Conservation (phyloP, 345 rosid species). For the Melaleuca alternifolia region DNA sequence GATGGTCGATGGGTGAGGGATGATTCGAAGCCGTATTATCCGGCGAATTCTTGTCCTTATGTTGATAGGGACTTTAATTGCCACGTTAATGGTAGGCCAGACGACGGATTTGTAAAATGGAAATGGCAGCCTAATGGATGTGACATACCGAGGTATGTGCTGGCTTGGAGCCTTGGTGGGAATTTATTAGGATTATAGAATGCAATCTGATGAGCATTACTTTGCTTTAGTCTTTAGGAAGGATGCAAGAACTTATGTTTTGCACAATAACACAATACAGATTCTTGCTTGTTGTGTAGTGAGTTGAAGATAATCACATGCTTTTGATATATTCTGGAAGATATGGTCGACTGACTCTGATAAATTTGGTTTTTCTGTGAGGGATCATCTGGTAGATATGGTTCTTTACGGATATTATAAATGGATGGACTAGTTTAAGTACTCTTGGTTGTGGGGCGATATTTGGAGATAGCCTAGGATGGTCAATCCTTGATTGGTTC, state of each 20-base stretch:
- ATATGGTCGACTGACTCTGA: not conserved
- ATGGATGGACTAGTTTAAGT: not conserved
- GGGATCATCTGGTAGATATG: not conserved
- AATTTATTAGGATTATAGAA: not conserved
- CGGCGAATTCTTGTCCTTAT: conserved; percentile 69
- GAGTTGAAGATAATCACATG: not conserved
- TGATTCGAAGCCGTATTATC: conserved; percentile 62
- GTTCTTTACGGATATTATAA: not conserved
- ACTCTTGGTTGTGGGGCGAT: not conserved
- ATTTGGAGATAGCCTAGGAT: not conserved
- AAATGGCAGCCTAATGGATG: conserved; percentile 83
- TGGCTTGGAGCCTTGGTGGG: not conserved
- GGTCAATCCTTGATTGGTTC: not conserved
- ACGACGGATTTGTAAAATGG: conserved; percentile 61
- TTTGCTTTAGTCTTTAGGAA: not conserved
- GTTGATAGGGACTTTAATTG: conserved; percentile 73
- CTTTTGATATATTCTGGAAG: not conserved
- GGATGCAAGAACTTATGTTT: not conserved
- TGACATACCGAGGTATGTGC: conserved; percentile 46
- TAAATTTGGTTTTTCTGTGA: not conserved
- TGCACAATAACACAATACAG: not conserved
- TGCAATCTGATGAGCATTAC: not conserved
- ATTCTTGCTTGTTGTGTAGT: not conserved
- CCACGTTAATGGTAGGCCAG: conserved; percentile 62
- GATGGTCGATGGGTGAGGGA: conserved; percentile 80